A percentile compares a stretch with the other conserved stretches of the same genome.
These are phyloP conservation scores for Calcarisporium arbuscula DNA, from an alignment of 2,329 filamentous ascomycete genomes.

Conservation along the genomic window DNA sequence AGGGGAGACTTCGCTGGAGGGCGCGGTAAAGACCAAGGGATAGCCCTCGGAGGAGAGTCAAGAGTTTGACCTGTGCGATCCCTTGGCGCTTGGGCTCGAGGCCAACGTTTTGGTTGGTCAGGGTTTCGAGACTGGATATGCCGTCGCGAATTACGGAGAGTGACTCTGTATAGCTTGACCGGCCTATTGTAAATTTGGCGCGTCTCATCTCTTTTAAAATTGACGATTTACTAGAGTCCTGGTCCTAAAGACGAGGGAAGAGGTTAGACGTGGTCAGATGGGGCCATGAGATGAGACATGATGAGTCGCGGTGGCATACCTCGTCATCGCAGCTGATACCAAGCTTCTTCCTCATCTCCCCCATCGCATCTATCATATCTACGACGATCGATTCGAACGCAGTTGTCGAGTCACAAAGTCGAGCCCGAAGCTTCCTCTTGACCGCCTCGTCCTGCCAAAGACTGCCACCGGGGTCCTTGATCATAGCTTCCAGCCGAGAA, in stretches of 20 bases:
- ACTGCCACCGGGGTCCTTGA: slow-evolving; percentile 19
- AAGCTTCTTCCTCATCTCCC: slow-evolving; percentile 13
- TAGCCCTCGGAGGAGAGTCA: background rate
- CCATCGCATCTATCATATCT: slow-evolving; percentile 16
- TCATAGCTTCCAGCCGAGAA: slow-evolving; percentile 20
- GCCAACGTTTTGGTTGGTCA: background rate
- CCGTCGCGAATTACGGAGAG: background rate
- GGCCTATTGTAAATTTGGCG: slow-evolving; percentile 1
- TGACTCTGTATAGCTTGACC: background rate
- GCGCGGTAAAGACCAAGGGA: background rate
- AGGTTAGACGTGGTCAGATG: too few relatives aligned
- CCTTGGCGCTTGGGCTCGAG: background rate
- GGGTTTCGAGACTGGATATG: background rate
- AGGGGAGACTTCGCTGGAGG: background rate
- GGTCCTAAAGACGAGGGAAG: too few relatives aligned
- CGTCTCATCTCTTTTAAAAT: background rate
- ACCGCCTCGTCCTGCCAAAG: slow-evolving; percentile 18
- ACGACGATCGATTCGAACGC: slow-evolving; percentile 17
- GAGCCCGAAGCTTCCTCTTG: slow-evolving; percentile 12
- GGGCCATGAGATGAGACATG: too few relatives aligned
- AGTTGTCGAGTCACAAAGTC: slow-evolving; percentile 15
- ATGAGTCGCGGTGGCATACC: too few relatives aligned
- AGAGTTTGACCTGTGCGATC: background rate
- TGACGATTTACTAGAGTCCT: too few relatives aligned
- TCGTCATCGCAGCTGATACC: too few relatives aligned